Base-by-base conservation (phyloP, 371 early-diverging fungal genomes). In the Lichtheimia hyalospora region DNA sequence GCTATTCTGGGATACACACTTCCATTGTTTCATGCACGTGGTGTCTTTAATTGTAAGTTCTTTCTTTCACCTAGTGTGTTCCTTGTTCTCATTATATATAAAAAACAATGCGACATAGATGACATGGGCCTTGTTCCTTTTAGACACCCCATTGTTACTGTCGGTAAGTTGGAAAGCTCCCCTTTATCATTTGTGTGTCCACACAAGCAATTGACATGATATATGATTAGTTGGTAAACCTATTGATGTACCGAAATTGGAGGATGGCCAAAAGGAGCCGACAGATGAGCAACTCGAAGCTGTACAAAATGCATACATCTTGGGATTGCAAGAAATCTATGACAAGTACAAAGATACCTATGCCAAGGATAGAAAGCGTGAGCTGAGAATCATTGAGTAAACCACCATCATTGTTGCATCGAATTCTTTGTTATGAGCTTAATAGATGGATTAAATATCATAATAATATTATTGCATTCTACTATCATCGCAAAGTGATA, bases 21-120 rank as follows among this genome's bases (percentile, higher is more conserved):
- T 56, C 90, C 90, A 5, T 66, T 90, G 40, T 86, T 88, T 62
- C 86, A 88, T 58, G 92, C 90, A 27, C 82, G 91, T 7, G 89
- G 88, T n/a, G 66, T 88, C n/a, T 87, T 88, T 61, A 83, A 85
- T 54, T 88, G 86, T 85, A 75, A 78, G 81, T 68, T 15, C 6
- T 41, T 25, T 34, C 27, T 5, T 27, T 27, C 27, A 5, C 7
- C 27, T 27, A 4, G 27, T 27, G 27, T 0, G 27, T 1, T 27
- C 27, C 7, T 34, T 34, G 10, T 34, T 34, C 34, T 34, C 34
- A 8, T 8, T 8, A 34, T 2, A 2, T 25, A 25, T 25, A 25
- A 25, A 10, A 34, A 6, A 8, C 34, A 34, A 8, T 34, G 10
- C 27, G 27, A 5, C 16, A 27, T 57, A 80, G 81, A 82, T 53